Evolutionary conservation across 306 rosid genomes (phyloP), one percentile per base, ranked within the genome.

Genomic region (Malus domestica): DNA sequence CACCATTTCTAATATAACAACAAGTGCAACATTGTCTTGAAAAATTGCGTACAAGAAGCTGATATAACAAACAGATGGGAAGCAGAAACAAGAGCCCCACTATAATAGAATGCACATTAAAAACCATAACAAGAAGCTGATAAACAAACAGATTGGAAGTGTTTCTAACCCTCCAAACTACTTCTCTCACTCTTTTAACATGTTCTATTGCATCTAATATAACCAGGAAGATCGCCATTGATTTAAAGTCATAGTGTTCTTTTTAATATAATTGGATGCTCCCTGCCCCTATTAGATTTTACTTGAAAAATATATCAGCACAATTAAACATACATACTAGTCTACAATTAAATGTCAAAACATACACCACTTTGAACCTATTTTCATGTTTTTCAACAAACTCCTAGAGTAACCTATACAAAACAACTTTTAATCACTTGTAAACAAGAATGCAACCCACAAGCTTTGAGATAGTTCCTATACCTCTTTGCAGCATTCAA

Each of bases 401-500:
- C 75, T 92, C 93, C 82, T 82, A 81, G 72, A 96, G 99, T 89
- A 92, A 81, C 93, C 99, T 96, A 81, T 33, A 81, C 6, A 66
- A 0, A 82, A 68, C 52, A 80, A 68, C 84, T 71, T 35, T 67
- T 78, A 83, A 76, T 71, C 44, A 23, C 68, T 54, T 33, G 78
- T 30, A 52, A 59, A 83, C 62, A 65, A n/a, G 55, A 42, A 8
- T 9, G 38, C 44, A 66, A 70, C 23, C 69, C 35, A 71, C 6
- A 49, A 67, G 40, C 38, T 63, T 32, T 32, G 62, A 68, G 76
- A 74, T 13, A 38, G 6, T 62, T 44, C 62, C 45, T 49, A 14
- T 49, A 90, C 99, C 96, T 90, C 83, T 92, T 96, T 54, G 99
- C 99, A 72, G 82, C 84, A 80, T 87, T 78, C 46, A 97, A 92